A percentile compares a stretch with the other conserved stretches of the same genome.
Evolutionary conservation across 495 filamentous ascomycete genomes (phyloP).

Genomic region (Terfezia claveryi): DNA sequence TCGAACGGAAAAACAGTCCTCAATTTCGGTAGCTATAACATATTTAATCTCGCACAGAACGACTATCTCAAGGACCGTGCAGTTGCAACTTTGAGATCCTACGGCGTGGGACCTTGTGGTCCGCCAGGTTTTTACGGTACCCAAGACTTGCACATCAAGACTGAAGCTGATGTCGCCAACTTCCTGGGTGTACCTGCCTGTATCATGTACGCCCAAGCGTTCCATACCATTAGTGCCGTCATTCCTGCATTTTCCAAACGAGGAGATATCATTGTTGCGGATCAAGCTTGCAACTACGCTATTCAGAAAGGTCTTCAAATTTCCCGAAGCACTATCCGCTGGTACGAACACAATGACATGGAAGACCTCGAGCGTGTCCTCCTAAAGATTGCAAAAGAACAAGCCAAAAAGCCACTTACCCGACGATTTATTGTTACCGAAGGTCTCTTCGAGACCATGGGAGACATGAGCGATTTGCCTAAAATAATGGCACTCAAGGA

Average conservation of each 20-base stretch:
- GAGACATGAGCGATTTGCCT: slow-evolving; percentile 67
- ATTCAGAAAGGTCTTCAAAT: slow-evolving; percentile 89
- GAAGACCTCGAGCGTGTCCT: slow-evolving; percentile 75
- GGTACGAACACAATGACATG: slow-evolving; percentile 95
- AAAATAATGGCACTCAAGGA: slow-evolving; percentile 76
- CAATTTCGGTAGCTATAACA: slow-evolving; percentile 86
- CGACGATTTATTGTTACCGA: slow-evolving; percentile 91
- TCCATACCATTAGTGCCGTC: slow-evolving; percentile 81
- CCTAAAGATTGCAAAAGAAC: slow-evolving; percentile 64
- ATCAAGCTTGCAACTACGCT: slow-evolving; percentile 80
- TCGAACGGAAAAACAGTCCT: slow-evolving; percentile 70
- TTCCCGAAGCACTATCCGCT: slow-evolving; percentile 66
- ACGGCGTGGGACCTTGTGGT: slow-evolving; percentile 89
- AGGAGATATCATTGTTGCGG: slow-evolving; percentile 95
- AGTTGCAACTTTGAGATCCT: slow-evolving; percentile 75
- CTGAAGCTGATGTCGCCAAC: slow-evolving; percentile 77
- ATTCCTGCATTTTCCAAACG: slow-evolving; percentile 93
- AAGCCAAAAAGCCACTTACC: slow-evolving; percentile 66
- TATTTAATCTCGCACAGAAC: slow-evolving; percentile 87
- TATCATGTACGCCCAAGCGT: slow-evolving; percentile 87
- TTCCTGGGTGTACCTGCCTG: slow-evolving; percentile 68
- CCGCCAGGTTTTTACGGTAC: slow-evolving; percentile 96
- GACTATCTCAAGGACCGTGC: slow-evolving; percentile 85
- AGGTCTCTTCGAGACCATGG: slow-evolving; percentile 75
- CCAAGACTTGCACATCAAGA: slow-evolving; percentile 95